Evolutionary conservation across 2,329 filamentous ascomycete species (phyloP), one percentile per base, ranked within the genome.

Genomic region (Monosporascus sp.): DNA sequence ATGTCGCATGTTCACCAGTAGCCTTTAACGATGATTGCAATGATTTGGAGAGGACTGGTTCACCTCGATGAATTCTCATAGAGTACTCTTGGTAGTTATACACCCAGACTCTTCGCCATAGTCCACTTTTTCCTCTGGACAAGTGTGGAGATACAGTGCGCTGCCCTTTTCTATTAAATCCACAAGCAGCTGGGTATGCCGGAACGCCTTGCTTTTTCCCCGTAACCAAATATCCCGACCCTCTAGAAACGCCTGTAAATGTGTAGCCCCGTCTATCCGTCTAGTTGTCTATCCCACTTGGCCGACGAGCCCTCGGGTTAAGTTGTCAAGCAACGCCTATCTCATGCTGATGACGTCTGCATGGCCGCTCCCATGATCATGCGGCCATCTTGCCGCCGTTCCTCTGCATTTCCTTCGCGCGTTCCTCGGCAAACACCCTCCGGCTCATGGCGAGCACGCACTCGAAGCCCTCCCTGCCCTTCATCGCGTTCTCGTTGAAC

Each of bases 381-480:
- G 59, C 62, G 49, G 60, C 49, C 62, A 71, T 69, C 54, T 68
- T 65, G 18, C 51, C 56, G 41, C 64, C 62, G 18, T 59, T 59
- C 52, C 66, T 64, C 37, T 72, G 55, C 57, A 66, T 67, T 63
- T 81, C 78, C 56, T 82, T 78, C 68, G 89, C 87, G 70, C 85
- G 83, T 75, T 97, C 90, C 78, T 97, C 90, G 52, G 89, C 87
- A 66, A 97, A 97, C 1, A 92, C 92, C 66, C 89, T 83, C 60
- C 93, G 79, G 71, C 90, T 96, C 86, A 96, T 96, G 68, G 90
- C 89, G 35, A 99, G 80, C 8, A 99, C 94, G 57, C 87, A 84
- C 76, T 99, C 94, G 68, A 99, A 99, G 2, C 94, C 94, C 72
- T 97, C 92, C 59, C 88, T 85, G 59, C 94, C 94, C 73, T 90